Conservation (phyloP, 345 rosid genomes). For the Pseudoturritis turrita region DNA sequence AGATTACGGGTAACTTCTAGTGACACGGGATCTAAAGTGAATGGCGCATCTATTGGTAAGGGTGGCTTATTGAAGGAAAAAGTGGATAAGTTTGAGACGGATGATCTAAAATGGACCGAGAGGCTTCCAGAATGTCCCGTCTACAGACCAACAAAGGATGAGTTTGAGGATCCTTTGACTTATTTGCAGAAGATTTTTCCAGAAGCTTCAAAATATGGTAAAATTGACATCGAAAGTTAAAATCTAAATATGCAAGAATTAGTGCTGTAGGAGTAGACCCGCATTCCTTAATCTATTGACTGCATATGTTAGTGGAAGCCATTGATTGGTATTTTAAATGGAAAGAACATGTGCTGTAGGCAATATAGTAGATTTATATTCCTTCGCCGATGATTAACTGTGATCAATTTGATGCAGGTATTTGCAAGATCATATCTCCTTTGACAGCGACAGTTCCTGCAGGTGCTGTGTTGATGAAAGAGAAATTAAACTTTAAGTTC, state of each 20-base stretch:
- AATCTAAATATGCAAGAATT: background rate
- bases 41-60: slow-evolving; percentile 40
- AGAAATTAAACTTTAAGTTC: slow-evolving; percentile 88
- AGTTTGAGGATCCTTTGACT: slow-evolving; percentile 93
- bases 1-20: slow-evolving; percentile 51
- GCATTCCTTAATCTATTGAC: background rate
- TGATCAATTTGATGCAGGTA: slow-evolving; percentile 42
- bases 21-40: slow-evolving; percentile 35
- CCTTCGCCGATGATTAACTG: background rate
- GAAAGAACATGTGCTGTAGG: background rate
- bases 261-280: background rate
- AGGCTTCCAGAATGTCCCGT: slow-evolving; percentile 94
- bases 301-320: slow-evolving; percentile 1
- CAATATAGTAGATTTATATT: background rate
- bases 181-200: slow-evolving; percentile 90
- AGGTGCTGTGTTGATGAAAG: slow-evolving; percentile 84
- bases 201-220: slow-evolving; percentile 96
- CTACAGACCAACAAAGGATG: slow-evolving; percentile 83
- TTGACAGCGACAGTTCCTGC: slow-evolving; percentile 87
- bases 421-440: slow-evolving; percentile 94
- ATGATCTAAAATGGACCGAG: slow-evolving; percentile 84
- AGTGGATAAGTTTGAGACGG: slow-evolving; percentile 68
- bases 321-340: background rate
- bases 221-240: background rate
- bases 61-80: slow-evolving; percentile 51